Base-by-base conservation (phyloP, 495 filamentous ascomycete species). In the Astrocystis sublimbata region DNA sequence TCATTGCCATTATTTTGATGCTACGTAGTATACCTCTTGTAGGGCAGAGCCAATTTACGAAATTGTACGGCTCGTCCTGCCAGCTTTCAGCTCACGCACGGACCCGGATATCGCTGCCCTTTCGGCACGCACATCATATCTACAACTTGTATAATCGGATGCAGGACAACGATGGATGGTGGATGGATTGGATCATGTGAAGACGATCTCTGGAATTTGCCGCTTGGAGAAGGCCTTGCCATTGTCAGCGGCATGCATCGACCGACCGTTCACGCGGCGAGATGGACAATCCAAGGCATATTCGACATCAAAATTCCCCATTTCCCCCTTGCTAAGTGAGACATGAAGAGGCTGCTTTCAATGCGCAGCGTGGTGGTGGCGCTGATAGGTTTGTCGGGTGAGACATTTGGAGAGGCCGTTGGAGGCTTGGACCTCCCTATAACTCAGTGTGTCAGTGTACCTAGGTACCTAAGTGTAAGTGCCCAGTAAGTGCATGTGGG, bases 291-390 rank as follows among this genome's bases (percentile, higher is more conserved):
- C 59, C 49, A 50, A 61, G 59, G 50, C 50, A 55, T 30, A 57
- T 50, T 54, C 26, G n/a, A 54, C 35, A 15, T 55, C 33, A n/a
- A 66, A 24, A 46, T 6, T 23, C 13, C 33, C 13, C n/a, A 46
- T 40, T 21, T 24, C 45, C 13, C n/a, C 54, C 28, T 42, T 28
- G 21, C 8, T 6, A 3, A 17, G 47, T 62, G 60, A 62, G 60
- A 62, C 60, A 62, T 62, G 49, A 41, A 53, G 23, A 41, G 58
- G 57, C 47, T 61, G 26, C 30, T 40, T 26, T 26, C 15, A 42
- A 61, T 49, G 60, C 49, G 17, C 21, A 47, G 42, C 40, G 51
- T n/a, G 1, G 23, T 41, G 40, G 23, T 56, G 24, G n/a, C 23
- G 30, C 30, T 55, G 49, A 47, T 61, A 46, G 59, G 59, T 30